These are phyloP conservation scores for Anisodus tanguticus DNA, from an alignment of 257 asterid species.

Conservation along the genomic window DNA sequence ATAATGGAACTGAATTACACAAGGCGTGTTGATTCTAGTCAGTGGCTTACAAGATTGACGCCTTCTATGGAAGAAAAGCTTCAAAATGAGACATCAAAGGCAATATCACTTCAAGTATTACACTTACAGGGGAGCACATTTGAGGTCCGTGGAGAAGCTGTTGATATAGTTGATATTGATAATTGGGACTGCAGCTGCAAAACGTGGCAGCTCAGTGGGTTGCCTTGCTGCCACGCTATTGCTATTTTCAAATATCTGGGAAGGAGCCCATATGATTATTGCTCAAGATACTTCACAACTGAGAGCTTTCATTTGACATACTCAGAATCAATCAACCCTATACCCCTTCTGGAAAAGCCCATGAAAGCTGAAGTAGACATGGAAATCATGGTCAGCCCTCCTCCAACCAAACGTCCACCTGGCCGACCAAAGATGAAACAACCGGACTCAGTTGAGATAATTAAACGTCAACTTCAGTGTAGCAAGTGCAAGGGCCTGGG, in stretches of 20 bases:
- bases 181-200: constrained; percentile 90
- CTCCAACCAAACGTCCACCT: constrained; percentile 90
- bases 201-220: constrained; percentile 84
- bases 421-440: constrained; percentile 90
- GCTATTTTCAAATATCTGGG: constrained; percentile 67
- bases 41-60: constrained; percentile 76
- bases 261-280: constrained; percentile 68
- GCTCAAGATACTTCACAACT: constrained; percentile 71
- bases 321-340: constrained; percentile 83
- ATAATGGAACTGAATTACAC: constrained; percentile 86
- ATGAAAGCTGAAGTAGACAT: constrained; percentile 59
- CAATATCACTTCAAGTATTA: constrained; percentile 57
- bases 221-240: constrained; percentile 94
- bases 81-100: constrained; percentile 67
- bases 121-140: constrained; percentile 59
- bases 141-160: constrained; percentile 72
- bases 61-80: constrained; percentile 89
- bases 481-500: constrained; percentile 98
- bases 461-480: constrained; percentile 98
- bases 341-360: constrained; percentile 85
- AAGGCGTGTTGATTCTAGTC: constrained; percentile 75
- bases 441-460: constrained; percentile 69
- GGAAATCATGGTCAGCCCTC: constrained; percentile 78
- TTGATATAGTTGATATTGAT: constrained; percentile 73
- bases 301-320: constrained; percentile 71